A percentile compares a stretch with the other conserved stretches of the same genome.
phyloP scores from a whole-genome alignment of 2,329 filamentous ascomycete species.

The Aspergillus glaucus region DNA sequence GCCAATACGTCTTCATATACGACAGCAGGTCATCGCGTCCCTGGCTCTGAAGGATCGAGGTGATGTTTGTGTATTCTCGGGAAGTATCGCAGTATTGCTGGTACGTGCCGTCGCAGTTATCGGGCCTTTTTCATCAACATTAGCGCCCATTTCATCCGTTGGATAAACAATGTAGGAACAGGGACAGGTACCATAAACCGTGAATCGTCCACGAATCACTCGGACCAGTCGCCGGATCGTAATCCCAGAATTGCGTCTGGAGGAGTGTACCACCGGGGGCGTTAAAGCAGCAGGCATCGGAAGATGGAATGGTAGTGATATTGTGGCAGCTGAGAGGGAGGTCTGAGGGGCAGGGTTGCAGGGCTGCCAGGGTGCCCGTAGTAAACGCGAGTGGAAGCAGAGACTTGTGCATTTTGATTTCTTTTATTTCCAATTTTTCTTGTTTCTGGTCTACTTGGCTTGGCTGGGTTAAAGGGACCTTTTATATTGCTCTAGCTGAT shows the following conservation, averaged over 20 bases:
- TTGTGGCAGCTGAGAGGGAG: constrained; percentile 52
- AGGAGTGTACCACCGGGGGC: constrained; percentile 52
- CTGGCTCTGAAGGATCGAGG: constrained; percentile 46
- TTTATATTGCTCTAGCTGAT: too few species aligned
- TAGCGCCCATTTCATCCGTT: background rate
- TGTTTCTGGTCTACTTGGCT: background rate
- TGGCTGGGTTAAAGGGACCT: background rate
- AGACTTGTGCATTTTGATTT: constrained; percentile 7
- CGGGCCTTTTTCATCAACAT: constrained; percentile 31
- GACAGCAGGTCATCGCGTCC: constrained; percentile 46
- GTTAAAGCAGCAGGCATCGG: constrained; percentile 54
- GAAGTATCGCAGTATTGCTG: constrained; percentile 52
- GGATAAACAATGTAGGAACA: background rate
- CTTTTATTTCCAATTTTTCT: background rate
- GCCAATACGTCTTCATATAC: constrained; percentile 58
- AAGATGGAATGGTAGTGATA: constrained; percentile 35
- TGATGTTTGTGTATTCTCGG: constrained; percentile 54
- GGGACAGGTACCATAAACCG: constrained; percentile 43
- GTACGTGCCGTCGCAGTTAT: constrained; percentile 50
- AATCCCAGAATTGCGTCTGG: constrained; percentile 58
- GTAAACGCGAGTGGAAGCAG: constrained; percentile 19
- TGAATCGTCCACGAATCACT: constrained; percentile 54
- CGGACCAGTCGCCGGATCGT: constrained; percentile 48
- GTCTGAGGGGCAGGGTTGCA: constrained; percentile 25
- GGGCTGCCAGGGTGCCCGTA: constrained; percentile 15